Evolutionary conservation across 208 protist species (phyloP), one percentile per base, ranked within the genome.

Genomic region (Trypanosoma rangeli): DNA sequence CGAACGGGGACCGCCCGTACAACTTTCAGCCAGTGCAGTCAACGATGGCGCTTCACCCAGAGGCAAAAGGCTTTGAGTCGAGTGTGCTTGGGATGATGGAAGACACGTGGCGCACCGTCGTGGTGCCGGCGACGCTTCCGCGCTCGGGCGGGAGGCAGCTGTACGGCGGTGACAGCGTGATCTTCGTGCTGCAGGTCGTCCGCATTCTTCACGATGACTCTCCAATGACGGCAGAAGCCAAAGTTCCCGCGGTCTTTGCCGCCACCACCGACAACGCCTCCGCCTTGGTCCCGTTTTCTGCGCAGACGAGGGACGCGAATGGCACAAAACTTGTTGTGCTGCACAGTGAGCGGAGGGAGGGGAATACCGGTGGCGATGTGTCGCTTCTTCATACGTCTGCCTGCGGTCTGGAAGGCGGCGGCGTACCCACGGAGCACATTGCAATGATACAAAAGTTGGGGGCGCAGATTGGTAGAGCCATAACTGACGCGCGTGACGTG

Each of bases 351-450:
- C 50, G 18, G 16, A 67, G 24, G 15, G 68, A 72, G 46, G 46
- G 46, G 59, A 12, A 53, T 60, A 49, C 64, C 42, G 29, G 49
- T 49, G 37, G 29, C 37, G 59, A 55, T 31, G 31, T 24, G 39
- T 20, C 33, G 26, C 42, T 12, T 63, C 12, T n/a, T 46, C 18
- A 24, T 9, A 67, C 70, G 0, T 71, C 71, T 0, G 63, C 64
- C 48, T 68, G 73, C 20, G 82, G 79, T 29, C 73, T 66, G 15
- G 71, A 73, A 8, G 74, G 35, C 20, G 37, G 44, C 39, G 88
- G 85, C 13, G 75, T 91, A n/a, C 81, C 84, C 0, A 48, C 74
- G 5, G 82, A 86, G 73, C 85, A 90, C 66, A 90, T 93, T 83
- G 73, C 80, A 18, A 59, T 93, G n/a, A 54, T 93, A 16, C 85